A percentile compares a stretch with the other conserved stretches of the same genome.
These are phyloP conservation scores for Rhodosporidiobolus sp. DNA, from an alignment of 768 basidiomycete genomes.

Conservation along the genomic window DNA sequence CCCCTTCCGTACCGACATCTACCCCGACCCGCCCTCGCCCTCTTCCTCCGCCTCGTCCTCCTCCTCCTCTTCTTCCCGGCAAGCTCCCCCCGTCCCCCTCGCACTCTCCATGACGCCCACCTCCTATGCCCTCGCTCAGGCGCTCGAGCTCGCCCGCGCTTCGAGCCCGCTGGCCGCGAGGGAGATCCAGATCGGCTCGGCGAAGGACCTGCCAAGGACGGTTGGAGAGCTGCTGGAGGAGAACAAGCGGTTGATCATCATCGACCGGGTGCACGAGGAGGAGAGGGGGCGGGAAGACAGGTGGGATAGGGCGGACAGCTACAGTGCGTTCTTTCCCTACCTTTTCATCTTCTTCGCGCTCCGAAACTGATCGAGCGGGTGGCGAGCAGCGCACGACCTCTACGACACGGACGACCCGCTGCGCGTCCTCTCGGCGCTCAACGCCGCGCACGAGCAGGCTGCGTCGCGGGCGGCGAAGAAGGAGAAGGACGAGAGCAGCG, in stretches of 20 bases:
- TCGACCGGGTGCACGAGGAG: slow-evolving; percentile 5
- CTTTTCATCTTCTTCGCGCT: neutral
- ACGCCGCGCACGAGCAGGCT: neutral
- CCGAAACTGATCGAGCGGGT: neutral
- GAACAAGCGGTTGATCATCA: slow-evolving; percentile 6
- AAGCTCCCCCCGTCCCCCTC: neutral
- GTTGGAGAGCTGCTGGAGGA: slow-evolving; percentile 1
- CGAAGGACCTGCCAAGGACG: neutral
- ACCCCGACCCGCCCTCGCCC: neutral
- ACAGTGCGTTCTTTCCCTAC: neutral
- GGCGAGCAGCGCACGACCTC: neutral
- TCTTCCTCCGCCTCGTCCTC: neutral
- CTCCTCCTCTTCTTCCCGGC: too few relatives aligned
- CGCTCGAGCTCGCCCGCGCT: neutral
- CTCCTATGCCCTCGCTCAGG: neutral
- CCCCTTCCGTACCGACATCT: neutral
- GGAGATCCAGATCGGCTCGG: neutral
- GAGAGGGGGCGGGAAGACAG: neutral
- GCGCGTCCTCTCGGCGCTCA: slow-evolving; percentile 4
- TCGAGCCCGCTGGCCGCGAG: neutral
- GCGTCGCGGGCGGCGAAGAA: neutral
- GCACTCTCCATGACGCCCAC: slow-evolving; percentile 11
- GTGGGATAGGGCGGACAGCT: slow-evolving; percentile 17
- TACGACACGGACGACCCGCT: slow-evolving; percentile 14
- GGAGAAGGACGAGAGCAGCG: neutral